A percentile compares a stretch with the other conserved stretches of the same genome.
Evolutionary conservation across 2,329 filamentous ascomycete species (phyloP).

Genomic region (Xylariaceae sp.): DNA sequence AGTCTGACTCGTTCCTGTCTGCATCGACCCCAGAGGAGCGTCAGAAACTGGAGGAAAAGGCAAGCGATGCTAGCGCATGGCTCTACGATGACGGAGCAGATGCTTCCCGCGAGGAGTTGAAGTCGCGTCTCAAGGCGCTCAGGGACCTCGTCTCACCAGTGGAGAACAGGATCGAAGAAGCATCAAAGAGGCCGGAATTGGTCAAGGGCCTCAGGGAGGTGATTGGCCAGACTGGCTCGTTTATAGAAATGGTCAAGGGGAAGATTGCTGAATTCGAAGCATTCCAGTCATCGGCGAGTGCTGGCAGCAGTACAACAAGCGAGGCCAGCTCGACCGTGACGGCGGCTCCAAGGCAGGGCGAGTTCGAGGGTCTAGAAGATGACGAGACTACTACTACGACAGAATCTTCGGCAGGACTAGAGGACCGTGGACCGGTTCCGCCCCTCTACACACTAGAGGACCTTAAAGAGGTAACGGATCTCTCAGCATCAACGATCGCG

Average conservation of each 20-base stretch:
- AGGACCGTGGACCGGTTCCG: slow-evolving; percentile 48
- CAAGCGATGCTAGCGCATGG: slow-evolving; percentile 74
- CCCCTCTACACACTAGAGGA: slow-evolving; percentile 69
- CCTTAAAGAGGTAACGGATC: slow-evolving; percentile 54
- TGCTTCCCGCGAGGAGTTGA: slow-evolving; percentile 67
- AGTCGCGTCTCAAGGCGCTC: slow-evolving; percentile 67
- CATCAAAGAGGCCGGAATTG: slow-evolving; percentile 60
- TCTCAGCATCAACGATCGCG: slow-evolving; percentile 52
- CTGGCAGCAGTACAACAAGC: slow-evolving; percentile 37
- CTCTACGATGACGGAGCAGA: slow-evolving; percentile 78
- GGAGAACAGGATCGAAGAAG: slow-evolving; percentile 66
- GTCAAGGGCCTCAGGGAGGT: slow-evolving; percentile 60
- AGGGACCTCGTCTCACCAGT: slow-evolving; percentile 73
- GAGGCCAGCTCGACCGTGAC: slow-evolving; percentile 34
- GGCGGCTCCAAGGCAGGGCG: slow-evolving; percentile 41
- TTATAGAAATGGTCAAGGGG: slow-evolving; percentile 61
- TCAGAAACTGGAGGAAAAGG: slow-evolving; percentile 56
- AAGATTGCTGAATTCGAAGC: slow-evolving; percentile 63
- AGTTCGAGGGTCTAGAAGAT: slow-evolving; percentile 73
- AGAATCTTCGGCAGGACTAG: slow-evolving; percentile 34
- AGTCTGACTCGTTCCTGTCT: slow-evolving; percentile 65
- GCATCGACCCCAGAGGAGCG: slow-evolving; percentile 65
- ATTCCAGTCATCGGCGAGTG: slow-evolving; percentile 46
- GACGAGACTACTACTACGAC: slow-evolving; percentile 38
- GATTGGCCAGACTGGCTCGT: slow-evolving; percentile 63